Evolutionary conservation across 305 asterid species (phyloP).

Genomic region (Fraxinus greggii): DNA sequence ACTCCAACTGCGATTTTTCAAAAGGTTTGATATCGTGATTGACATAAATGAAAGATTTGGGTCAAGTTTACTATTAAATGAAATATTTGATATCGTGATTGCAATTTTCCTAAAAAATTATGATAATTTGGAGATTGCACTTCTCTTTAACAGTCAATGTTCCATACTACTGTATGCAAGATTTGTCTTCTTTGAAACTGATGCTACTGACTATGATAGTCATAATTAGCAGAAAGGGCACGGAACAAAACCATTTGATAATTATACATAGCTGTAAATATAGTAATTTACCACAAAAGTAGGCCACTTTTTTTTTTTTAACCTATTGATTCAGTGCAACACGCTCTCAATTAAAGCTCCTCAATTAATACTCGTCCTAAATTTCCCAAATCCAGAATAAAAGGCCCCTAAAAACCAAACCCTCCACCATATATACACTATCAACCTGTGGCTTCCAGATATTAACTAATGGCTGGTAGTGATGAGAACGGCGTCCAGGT

Average conservation of each 20-base stretch:
- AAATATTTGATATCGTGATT: too few species aligned
- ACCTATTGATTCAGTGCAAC: conserved; percentile 13
- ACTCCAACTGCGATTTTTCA: too few species aligned
- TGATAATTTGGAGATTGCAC: not conserved
- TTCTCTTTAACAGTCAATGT: not conserved
- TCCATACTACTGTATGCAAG: conserved; percentile 15
- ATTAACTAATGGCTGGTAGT: conserved; percentile 10
- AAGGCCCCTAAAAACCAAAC: not conserved
- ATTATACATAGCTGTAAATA: not conserved
- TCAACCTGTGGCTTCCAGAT: not conserved
- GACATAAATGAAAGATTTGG: too few species aligned
- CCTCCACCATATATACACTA: not conserved
- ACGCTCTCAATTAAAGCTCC: conserved; percentile 28
- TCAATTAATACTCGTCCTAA: conserved; percentile 23
- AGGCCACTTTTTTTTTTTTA: not conserved
- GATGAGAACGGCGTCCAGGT: not conserved
- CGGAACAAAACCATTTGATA: not conserved
- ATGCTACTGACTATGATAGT: conserved; percentile 5
- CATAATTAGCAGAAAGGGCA: not conserved
- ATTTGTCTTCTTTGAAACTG: conserved; percentile 29
- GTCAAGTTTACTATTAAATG: too few species aligned
- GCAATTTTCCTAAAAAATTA: too few species aligned
- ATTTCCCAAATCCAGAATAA: conserved; percentile 23
- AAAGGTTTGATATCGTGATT: too few species aligned
- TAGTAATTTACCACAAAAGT: not conserved